Evolutionary conservation across 345 rosid genomes (phyloP), one percentile per base, ranked within the genome.

Genomic region (Dovyalis caffra): DNA sequence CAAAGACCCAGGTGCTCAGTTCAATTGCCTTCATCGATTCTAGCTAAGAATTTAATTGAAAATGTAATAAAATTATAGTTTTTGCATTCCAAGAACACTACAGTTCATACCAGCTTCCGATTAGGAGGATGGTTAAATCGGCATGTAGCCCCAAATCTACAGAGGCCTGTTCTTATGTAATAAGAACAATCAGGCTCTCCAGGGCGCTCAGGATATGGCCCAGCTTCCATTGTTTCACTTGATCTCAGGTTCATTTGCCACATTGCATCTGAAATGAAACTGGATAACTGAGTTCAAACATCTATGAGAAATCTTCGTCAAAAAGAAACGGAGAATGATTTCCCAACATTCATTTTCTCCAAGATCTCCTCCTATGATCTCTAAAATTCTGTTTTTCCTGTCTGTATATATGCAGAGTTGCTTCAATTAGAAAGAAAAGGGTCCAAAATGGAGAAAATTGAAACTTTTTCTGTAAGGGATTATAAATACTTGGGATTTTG

Each of bases 141-240:
- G 71, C 92, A 88, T 23, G 86, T 88, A 64, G 89, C 79, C 35
- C 92, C 90, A 85, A 92, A 96, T 85, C 98, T 88, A 82, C 99
- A 96, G 68, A 96, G 95, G 45, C 99, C 99, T 60, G 99, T 96
- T 84, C 98, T 84, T 70, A 96, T 92, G 79, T 96, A 96, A 86
- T 90, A 93, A 77, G 98, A 90, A 83, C 99, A 96, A 84, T 93
- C 94, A 4, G 89, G 97, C 83, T 93, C 98, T 69, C 99, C 99
- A 37, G 92, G 91, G 51, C 94, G 91, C 79, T 92, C 94, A 23
- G 99, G 98, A 73, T 90, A 92, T 15, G 88, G 74, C 72, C 94
- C 87, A 33, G 88, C 37, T 81, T 93, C 98, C 88, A 89, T 83
- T 21, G 86, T 70, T 84, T 90, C 99, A 76, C 80, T 84, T 16